Conservation (phyloP, 176 grass and related monocot genomes). For the Phyllostachys edulis region DNA sequence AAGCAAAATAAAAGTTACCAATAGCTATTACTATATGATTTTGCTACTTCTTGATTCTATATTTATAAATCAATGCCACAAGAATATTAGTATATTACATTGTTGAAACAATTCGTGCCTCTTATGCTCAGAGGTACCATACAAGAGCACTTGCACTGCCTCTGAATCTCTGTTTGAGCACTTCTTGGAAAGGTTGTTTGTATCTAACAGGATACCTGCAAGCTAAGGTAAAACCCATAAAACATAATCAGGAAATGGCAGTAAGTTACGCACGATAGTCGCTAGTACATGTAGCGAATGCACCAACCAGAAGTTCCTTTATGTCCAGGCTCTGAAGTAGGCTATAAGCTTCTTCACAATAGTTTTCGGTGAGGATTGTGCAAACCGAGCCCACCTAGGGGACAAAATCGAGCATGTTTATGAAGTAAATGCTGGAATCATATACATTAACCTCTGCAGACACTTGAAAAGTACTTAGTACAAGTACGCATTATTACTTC, state of each 20-base stretch:
- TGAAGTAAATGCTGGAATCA: slow-evolving; percentile 33
- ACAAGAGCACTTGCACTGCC: slow-evolving; percentile 52
- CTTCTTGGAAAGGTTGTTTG: slow-evolving; percentile 47
- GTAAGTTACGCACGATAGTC: background rate
- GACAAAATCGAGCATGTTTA: slow-evolving; percentile 40
- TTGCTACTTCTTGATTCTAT: background rate
- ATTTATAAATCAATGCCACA: slow-evolving; percentile 2
- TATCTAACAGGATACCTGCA: slow-evolving; percentile 68
- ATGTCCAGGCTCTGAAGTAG: slow-evolving; percentile 52
- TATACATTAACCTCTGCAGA: slow-evolving; percentile 8
- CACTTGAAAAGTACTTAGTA: slow-evolving; percentile 1
- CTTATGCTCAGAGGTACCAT: slow-evolving; percentile 32
- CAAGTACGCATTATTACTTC: slow-evolving; percentile 48
- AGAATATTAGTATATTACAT: slow-evolving; percentile 43
- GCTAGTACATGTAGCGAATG: slow-evolving; percentile 13
- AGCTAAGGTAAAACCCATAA: slow-evolving; percentile 43
- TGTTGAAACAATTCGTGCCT: slow-evolving; percentile 61
- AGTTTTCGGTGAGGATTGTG: slow-evolving; percentile 51
- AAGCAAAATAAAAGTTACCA: slow-evolving; percentile 30
- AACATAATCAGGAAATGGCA: background rate
- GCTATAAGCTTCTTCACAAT: slow-evolving; percentile 53
- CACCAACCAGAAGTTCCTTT: slow-evolving; percentile 68
- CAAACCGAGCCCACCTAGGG: slow-evolving; percentile 56
- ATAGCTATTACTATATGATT: background rate
- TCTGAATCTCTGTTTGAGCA: slow-evolving; percentile 65